phyloP scores from a whole-genome alignment of 2,329 filamentous ascomycete genomes.

The Cladosporium phlei region DNA sequence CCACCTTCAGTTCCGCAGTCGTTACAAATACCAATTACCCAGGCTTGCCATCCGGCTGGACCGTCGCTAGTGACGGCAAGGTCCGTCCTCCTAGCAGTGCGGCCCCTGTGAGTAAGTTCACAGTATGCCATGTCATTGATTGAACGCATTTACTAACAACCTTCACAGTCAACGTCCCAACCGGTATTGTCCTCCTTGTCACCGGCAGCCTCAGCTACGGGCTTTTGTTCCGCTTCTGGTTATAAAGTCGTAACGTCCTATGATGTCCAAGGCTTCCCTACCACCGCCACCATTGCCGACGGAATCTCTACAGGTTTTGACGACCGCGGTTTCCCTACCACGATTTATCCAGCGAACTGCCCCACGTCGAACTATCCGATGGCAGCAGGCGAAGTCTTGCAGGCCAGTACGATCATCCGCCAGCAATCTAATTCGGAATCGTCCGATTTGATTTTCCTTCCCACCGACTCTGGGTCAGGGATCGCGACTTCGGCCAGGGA shows the following conservation, averaged over 20 bases:
- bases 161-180: constrained; percentile 46
- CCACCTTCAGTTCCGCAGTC: constrained; percentile 28
- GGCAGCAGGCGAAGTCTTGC: constrained; percentile 12
- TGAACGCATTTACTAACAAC: constrained; percentile 23
- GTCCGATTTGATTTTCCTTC: neutral
- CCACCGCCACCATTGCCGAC: constrained; percentile 38
- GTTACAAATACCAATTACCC: constrained; percentile 44
- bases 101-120: constrained; percentile 59
- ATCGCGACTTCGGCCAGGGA: neutral
- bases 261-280: constrained; percentile 48
- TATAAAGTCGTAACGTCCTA: constrained; percentile 46
- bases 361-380: constrained; percentile 13
- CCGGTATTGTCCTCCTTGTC: constrained; percentile 49
- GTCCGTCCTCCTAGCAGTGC: constrained; percentile 64
- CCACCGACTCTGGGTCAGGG: neutral
- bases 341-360: constrained; percentile 23
- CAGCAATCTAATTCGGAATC: neutral
- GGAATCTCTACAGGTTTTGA: constrained; percentile 42
- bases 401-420: constrained; percentile 1
- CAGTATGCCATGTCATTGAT: constrained; percentile 26
- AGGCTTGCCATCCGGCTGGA: constrained; percentile 73
- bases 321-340: constrained; percentile 43
- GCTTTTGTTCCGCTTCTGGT: constrained; percentile 36
- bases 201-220: constrained; percentile 43
- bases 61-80: constrained; percentile 72